Percentiles rank a stretch among this genome's conserved stretches.
phyloP scores from a whole-genome alignment of 2,329 filamentous ascomycete genomes.

The Fusarium sambucinum region DNA sequence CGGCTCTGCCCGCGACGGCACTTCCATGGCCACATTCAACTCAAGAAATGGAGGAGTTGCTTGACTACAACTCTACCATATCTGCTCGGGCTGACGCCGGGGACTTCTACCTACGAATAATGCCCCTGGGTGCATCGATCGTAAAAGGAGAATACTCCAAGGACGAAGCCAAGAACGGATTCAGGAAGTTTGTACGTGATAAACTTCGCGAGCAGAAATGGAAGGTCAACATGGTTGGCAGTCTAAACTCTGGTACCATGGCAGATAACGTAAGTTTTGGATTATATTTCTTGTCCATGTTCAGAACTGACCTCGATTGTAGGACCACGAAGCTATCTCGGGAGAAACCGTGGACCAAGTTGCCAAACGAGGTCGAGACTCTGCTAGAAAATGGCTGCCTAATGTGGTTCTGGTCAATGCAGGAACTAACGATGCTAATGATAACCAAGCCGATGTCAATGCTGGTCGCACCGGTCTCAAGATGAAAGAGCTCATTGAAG shows the following conservation, averaged over 20 bases:
- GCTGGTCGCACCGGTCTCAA: slow-evolving; percentile 1
- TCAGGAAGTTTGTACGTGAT: slow-evolving; percentile 6
- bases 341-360: neutral
- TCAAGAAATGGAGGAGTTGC: neutral
- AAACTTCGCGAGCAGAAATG: slow-evolving; percentile 2
- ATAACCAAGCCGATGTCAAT: neutral
- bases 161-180: neutral
- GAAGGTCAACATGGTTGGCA: slow-evolving; percentile 11
- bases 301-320: neutral
- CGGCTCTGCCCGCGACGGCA: neutral
- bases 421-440: slow-evolving; percentile 8
- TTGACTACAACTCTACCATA: slow-evolving; percentile 1
- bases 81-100: neutral
- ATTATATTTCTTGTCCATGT: rapidly evolving
- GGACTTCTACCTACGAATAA: slow-evolving; percentile 4
- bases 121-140: slow-evolving; percentile 2
- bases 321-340: slow-evolving; percentile 9
- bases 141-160: slow-evolving; percentile 1
- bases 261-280: slow-evolving; percentile 1
- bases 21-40: neutral
- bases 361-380: slow-evolving; percentile 1
- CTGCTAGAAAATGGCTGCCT: neutral
- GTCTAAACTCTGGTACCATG: neutral
- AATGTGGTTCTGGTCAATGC: slow-evolving; percentile 1
- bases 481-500: slow-evolving; percentile 9